phyloP scores from a whole-genome alignment of 306 rosid species.

The cucumber (Cucumis sativus) region Cucumber_9930_V3 NC_026657.2:28247001-28247500 shows the following conservation, averaged over 20 bases:
- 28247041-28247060: conserved; percentile 36
- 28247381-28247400: too few species aligned
- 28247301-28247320: too few species aligned
- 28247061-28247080: conserved; percentile 91
- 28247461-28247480: too few species aligned
- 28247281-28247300: too few species aligned
- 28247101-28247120: conserved; percentile 86
- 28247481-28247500: too few species aligned
- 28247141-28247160: conserved; percentile 75
- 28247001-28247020: conserved; percentile 73
- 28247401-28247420: too few species aligned
- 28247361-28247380: too few species aligned
- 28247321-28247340: too few species aligned
- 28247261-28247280: too few species aligned
- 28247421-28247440: too few species aligned
- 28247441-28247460: too few species aligned
- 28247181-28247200: background rate
- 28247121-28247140: conserved; percentile 78
- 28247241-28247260: background rate
- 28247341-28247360: too few species aligned
- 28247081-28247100: conserved; percentile 74
- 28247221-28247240: background rate
- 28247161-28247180: conserved; percentile 66
- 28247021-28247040: conserved; percentile 76
- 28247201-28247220: background rate